phyloP scores from a whole-genome alignment of 441 rosid genomes.

The Gossypium aridum region DNA sequence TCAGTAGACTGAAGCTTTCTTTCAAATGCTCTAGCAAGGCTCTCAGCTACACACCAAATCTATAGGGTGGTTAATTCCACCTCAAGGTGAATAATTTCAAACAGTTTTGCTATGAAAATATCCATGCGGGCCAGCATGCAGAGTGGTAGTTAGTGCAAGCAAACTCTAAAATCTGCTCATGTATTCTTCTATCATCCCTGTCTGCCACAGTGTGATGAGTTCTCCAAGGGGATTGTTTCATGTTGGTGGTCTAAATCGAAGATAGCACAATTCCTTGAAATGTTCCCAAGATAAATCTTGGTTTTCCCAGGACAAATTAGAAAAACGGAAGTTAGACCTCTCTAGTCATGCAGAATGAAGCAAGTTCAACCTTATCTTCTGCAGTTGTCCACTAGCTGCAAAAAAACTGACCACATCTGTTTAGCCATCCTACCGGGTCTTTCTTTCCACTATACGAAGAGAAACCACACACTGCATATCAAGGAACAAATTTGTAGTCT shows the following conservation, averaged over 20 bases:
- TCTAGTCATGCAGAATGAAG: neutral
- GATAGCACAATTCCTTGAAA: neutral
- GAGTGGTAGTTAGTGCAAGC: neutral
- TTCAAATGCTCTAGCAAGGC: neutral
- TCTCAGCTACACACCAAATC: neutral
- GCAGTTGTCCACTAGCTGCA: neutral
- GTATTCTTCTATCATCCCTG: neutral
- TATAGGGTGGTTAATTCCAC: neutral
- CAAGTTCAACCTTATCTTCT: neutral
- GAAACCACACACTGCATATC: neutral
- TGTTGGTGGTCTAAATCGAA: neutral
- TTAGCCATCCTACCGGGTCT: neutral
- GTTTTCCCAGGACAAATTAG: neutral
- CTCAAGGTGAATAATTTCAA: neutral
- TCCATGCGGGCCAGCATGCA: neutral
- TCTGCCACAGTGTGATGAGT: neutral
- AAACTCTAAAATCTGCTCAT: neutral
- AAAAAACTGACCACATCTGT: neutral
- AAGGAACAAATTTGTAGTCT: neutral
- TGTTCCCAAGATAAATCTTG: neutral
- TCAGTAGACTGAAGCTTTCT: neutral
- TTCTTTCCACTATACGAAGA: neutral
- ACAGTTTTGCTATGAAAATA: neutral
- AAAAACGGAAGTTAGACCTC: neutral
- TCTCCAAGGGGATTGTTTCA: neutral